These are phyloP conservation scores for Hanseniaspora meyeri DNA, from an alignment of 805 yeast genomes.

Conservation along the genomic window DNA sequence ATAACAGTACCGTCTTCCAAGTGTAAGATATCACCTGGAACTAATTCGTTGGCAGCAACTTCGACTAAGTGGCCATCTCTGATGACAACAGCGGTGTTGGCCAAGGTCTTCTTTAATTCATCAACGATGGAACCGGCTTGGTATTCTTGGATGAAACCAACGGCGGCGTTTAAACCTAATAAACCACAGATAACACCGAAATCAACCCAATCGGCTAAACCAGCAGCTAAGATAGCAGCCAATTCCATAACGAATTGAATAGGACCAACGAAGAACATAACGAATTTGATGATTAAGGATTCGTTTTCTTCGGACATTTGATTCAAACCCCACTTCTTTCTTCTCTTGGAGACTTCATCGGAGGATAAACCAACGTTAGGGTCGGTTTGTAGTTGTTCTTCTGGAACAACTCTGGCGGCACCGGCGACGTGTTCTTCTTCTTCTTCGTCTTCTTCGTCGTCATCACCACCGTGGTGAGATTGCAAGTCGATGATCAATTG, in stretches of 20 bases:
- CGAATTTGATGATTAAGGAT: constrained; percentile 64
- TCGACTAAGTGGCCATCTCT: constrained; percentile 71
- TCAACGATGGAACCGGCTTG: constrained; percentile 98
- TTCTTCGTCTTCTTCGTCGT: constrained; percentile 40
- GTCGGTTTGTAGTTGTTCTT: constrained; percentile 72
- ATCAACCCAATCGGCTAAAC: constrained; percentile 96
- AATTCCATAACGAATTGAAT: constrained; percentile 96
- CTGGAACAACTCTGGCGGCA: constrained; percentile 69
- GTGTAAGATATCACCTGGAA: constrained; percentile 89
- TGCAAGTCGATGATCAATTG: constrained; percentile 69
- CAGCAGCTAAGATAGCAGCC: constrained; percentile 90
- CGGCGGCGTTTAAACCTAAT: constrained; percentile 73
- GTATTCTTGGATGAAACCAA: constrained; percentile 94
- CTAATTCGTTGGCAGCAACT: constrained; percentile 71
- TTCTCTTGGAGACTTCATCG: constrained; percentile 69
- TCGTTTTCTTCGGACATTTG: constrained; percentile 86
- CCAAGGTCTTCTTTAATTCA: constrained; percentile 88
- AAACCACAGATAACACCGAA: constrained; percentile 93
- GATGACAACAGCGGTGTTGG: constrained; percentile 74
- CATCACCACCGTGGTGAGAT: constrained; percentile 45
- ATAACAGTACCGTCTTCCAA: constrained; percentile 87
- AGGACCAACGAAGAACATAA: constrained; percentile 86
- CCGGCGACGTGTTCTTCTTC: constrained; percentile 37
- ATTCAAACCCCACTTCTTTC: constrained; percentile 82
- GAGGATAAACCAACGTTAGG: constrained; percentile 62